Conservation (phyloP, 345 rosid species). For the Geranium rotundifolium region DNA sequence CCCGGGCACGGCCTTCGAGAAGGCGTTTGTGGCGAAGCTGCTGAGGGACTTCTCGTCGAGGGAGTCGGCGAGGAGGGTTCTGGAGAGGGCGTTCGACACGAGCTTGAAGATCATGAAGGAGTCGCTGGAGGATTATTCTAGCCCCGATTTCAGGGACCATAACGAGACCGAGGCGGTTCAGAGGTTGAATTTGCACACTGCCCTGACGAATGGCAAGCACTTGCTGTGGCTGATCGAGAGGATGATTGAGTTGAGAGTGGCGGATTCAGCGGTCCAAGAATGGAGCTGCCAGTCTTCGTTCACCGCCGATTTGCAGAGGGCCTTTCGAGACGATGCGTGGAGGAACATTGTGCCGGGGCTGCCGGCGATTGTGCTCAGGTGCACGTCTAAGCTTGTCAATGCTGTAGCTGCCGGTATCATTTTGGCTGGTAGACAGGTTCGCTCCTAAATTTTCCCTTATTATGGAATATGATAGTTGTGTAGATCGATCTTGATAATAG, state of each 20-base stretch:
- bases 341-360: slow-evolving; percentile 57
- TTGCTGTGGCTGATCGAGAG: slow-evolving; percentile 62
- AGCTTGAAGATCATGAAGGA: slow-evolving; percentile 51
- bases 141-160: slow-evolving; percentile 57
- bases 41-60: slow-evolving; percentile 43
- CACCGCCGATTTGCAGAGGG: slow-evolving; percentile 52
- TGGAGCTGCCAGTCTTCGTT: slow-evolving; percentile 59
- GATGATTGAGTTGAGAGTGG: slow-evolving; percentile 66
- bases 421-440: slow-evolving; percentile 53
- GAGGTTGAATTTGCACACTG: slow-evolving; percentile 54
- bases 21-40: slow-evolving; percentile 56
- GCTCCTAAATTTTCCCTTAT: no score
- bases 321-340: slow-evolving; percentile 56
- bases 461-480: no score
- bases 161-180: slow-evolving; percentile 69
- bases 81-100: slow-evolving; percentile 43
- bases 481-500: no score
- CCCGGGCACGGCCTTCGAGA: slow-evolving; percentile 42
- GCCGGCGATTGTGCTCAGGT: slow-evolving; percentile 40
- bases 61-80: slow-evolving; percentile 41
- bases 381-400: slow-evolving; percentile 47
- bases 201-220: slow-evolving; percentile 48
- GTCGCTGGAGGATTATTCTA: slow-evolving; percentile 57
- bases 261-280: slow-evolving; percentile 46
- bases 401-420: slow-evolving; percentile 50